These are phyloP conservation scores for Boletus albobrunnescens DNA, from an alignment of 1,284 basidiomycete genomes.

Conservation along the genomic window DNA sequence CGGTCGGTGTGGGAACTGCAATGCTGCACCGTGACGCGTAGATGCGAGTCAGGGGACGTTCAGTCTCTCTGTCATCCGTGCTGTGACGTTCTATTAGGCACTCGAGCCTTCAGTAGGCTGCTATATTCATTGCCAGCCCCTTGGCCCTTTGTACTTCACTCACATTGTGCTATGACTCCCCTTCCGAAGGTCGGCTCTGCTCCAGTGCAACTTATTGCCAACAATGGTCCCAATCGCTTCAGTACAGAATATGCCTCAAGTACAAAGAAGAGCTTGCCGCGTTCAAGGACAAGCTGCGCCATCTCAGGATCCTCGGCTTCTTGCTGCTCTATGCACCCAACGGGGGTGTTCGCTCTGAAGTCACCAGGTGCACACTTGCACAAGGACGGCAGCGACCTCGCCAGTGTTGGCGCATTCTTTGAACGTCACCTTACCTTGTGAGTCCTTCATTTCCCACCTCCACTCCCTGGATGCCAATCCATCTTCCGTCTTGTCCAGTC, in stretches of 20 bases:
- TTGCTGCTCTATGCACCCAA: slow-evolving; percentile 7
- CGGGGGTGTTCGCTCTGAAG: too few relatives aligned
- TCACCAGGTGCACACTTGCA: slow-evolving; percentile 2
- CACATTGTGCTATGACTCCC: neutral
- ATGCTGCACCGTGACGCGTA: neutral
- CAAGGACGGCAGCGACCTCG: neutral
- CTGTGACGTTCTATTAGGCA: too few relatives aligned
- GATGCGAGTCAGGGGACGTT: neutral
- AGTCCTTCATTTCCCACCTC: neutral
- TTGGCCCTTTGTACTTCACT: too few relatives aligned
- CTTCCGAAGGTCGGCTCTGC: neutral
- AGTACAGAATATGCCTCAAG: slow-evolving; percentile 3
- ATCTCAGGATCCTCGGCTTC: slow-evolving; percentile 4
- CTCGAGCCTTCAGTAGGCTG: too few relatives aligned
- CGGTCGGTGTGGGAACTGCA: neutral
- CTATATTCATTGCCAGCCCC: too few relatives aligned
- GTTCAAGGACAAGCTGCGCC: neutral
- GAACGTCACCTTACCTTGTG: slow-evolving; percentile 9
- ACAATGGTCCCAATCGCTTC: neutral
- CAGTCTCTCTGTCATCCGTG: neutral
- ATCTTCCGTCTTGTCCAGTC: neutral
- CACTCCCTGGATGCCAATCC: neutral
- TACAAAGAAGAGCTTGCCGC: neutral
- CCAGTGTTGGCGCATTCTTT: slow-evolving; percentile 1
- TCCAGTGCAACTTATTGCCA: neutral